phyloP scores from a whole-genome alignment of 768 basidiomycete species.

The Termitomyces sp. region DNA sequence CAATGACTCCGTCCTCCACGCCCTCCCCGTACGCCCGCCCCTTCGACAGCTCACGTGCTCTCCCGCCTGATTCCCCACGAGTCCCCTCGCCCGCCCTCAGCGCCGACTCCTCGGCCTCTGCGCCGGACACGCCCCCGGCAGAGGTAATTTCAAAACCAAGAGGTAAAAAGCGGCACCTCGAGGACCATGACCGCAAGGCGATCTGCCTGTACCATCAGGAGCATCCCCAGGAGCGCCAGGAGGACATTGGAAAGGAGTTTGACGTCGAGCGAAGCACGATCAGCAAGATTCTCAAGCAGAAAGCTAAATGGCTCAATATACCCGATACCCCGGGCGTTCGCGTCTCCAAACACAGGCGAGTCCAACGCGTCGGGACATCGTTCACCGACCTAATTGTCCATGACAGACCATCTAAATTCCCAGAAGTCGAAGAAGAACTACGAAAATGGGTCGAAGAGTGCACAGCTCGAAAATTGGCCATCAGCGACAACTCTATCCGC shows the following conservation, averaged over 20 bases:
- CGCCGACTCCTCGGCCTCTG: slow-evolving; percentile 48
- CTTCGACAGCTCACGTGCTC: slow-evolving; percentile 44
- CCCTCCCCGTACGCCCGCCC: slow-evolving; percentile 41
- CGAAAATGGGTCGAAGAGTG: slow-evolving; percentile 57
- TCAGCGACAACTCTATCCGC: slow-evolving; percentile 65
- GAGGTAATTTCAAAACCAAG: slow-evolving; percentile 19
- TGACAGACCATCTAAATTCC: slow-evolving; percentile 74
- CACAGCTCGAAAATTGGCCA: slow-evolving; percentile 36
- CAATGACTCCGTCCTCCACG: slow-evolving; percentile 41
- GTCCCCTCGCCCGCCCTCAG: slow-evolving; percentile 64
- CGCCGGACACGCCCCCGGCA: slow-evolving; percentile 14
- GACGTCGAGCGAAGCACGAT: slow-evolving; percentile 90
- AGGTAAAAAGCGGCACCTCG: slow-evolving; percentile 70
- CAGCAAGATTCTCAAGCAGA: slow-evolving; percentile 86
- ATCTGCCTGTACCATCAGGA: slow-evolving; percentile 68
- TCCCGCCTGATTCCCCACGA: slow-evolving; percentile 35
- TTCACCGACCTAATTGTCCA: slow-evolving; percentile 10
- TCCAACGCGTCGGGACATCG: slow-evolving; percentile 5
- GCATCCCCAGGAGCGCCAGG: slow-evolving; percentile 71
- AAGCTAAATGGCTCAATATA: slow-evolving; percentile 76
- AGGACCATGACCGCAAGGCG: slow-evolving; percentile 67
- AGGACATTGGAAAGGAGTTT: slow-evolving; percentile 75
- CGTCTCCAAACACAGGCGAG: slow-evolving; percentile 69
- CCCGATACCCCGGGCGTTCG: slow-evolving; percentile 53
- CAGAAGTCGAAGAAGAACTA: slow-evolving; percentile 67